These are phyloP conservation scores for Diaporthe longicolla DNA, from an alignment of 2,329 filamentous ascomycete species.

Conservation along the genomic window DNA sequence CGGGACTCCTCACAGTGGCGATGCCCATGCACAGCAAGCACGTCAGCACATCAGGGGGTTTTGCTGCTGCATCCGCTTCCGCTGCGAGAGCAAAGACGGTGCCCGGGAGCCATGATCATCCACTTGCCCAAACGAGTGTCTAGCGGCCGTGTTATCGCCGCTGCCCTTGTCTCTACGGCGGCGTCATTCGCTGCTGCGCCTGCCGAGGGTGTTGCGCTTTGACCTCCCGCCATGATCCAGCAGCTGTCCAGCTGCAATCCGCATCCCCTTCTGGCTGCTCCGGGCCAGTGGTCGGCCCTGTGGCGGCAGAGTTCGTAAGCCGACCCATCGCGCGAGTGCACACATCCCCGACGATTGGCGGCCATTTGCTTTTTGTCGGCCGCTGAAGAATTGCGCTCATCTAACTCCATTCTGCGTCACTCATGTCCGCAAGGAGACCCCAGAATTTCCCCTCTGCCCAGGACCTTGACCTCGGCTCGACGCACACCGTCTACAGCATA, in stretches of 20 bases:
- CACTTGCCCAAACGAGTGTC: background rate
- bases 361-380: constrained; percentile 12
- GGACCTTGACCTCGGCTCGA: constrained; percentile 3
- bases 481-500: constrained; percentile 2
- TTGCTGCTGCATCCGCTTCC: background rate
- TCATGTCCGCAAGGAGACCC: constrained; percentile 10
- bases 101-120: background rate
- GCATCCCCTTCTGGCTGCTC: background rate
- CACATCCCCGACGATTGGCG: constrained; percentile 19
- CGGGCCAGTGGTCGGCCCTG: background rate
- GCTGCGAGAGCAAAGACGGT: background rate
- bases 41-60: background rate
- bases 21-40: constrained; percentile 19
- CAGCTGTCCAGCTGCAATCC: constrained; percentile 20
- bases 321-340: constrained; percentile 15
- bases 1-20: constrained; percentile 29
- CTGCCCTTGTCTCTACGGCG: constrained; percentile 15
- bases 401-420: constrained; percentile 15
- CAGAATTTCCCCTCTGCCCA: background rate
- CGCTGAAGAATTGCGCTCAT: constrained; percentile 34
- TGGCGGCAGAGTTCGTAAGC: constrained; percentile 22
- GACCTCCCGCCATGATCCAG: constrained; percentile 34
- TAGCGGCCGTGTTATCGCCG: constrained; percentile 23
- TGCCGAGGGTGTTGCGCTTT: constrained; percentile 34
- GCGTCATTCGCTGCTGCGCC: constrained; percentile 18